Conservation (phyloP, 1,139 yeast genomes). For the Debaryomyces sp. region DNA sequence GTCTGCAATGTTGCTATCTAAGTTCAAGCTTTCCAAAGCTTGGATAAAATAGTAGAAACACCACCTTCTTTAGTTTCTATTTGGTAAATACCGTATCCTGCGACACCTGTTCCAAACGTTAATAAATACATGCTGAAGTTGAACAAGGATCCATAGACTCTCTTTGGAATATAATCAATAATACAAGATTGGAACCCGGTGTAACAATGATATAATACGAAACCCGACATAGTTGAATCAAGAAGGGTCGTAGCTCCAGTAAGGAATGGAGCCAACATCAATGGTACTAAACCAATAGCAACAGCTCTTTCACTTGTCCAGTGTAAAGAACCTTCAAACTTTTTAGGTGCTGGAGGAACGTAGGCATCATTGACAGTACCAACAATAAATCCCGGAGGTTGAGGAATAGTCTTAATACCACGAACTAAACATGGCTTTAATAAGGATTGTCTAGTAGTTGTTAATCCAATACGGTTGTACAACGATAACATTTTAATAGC, state of each 20-base stretch:
- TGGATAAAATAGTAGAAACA: conserved; percentile 35
- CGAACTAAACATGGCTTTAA: conserved; percentile 25
- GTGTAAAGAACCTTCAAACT: conserved; percentile 81
- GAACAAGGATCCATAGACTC: conserved; percentile 79
- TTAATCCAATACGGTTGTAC: conserved; percentile 31
- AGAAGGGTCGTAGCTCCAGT: conserved; percentile 69
- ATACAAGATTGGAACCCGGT: conserved; percentile 86
- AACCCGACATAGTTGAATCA: conserved; percentile 68
- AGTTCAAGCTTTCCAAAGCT: conserved; percentile 42
- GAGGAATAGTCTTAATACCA: conserved; percentile 47
- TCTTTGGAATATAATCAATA: conserved; percentile 82
- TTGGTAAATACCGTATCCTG: conserved; percentile 79
- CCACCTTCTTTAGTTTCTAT: conserved; percentile 69
- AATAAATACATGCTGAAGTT: conserved; percentile 63
- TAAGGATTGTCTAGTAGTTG: conserved; percentile 18
- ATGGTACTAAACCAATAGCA: conserved; percentile 72
- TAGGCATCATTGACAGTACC: conserved; percentile 86
- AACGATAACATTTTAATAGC: conserved; percentile 27
- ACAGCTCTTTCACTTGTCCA: conserved; percentile 82
- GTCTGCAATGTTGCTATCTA: background rate
- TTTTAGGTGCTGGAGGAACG: conserved; percentile 60
- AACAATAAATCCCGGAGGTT: conserved; percentile 68
- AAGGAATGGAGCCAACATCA: conserved; percentile 71
- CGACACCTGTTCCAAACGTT: conserved; percentile 69
- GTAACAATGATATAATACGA: conserved; percentile 73